Evolutionary conservation across 192 early-diverging fungal genomes (phyloP), one percentile per base, ranked within the genome.

Genomic region (Backusella tarrabulga): DNA sequence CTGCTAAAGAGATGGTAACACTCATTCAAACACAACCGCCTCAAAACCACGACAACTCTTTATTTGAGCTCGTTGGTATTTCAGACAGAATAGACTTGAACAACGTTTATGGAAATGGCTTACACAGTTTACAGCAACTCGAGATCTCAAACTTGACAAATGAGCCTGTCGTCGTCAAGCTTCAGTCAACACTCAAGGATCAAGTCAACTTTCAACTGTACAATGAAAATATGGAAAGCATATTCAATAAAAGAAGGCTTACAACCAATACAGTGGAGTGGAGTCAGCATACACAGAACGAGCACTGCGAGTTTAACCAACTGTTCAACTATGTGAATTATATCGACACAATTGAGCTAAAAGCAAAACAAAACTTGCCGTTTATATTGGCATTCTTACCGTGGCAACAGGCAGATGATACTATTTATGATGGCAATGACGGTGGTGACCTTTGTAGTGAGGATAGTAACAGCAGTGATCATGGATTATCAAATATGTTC

Each of bases 281-380:
- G 76, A 42, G 42, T 4, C 88, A 89, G 29, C 9, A 63, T 3
- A 85, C 87, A 32, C 80, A 82, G 7, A 84, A 87, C n/a, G 83
- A 84, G 8, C 79, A 54, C 17, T 83, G 81, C 17, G 85, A 90
- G 67, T 98, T 94, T 79, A 96, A 97, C 78, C 94, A 98, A 79
- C 86, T 97, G 2, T 97, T 98, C 84, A 99, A 99, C 81, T 93
- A 91, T 79, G 93, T 98, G 40, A 92, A 94, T 60, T 91, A 94
- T 68, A 89, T 94, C 34, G 88, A 90, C 71, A 84, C 91, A 73
- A 69, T 99, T 0, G 76, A 82, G 17, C 82, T 99, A 32, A 76
- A 85, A 7, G 89, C 94, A 6, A 82, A 87, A 23, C 85, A 94
- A 76, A 90, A 91, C 0, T 83, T 86, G 75, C 86, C 90, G 63